These are phyloP conservation scores for Dryas alaskensis DNA, from an alignment of 306 rosid genomes.

Conservation along the genomic window DNA sequence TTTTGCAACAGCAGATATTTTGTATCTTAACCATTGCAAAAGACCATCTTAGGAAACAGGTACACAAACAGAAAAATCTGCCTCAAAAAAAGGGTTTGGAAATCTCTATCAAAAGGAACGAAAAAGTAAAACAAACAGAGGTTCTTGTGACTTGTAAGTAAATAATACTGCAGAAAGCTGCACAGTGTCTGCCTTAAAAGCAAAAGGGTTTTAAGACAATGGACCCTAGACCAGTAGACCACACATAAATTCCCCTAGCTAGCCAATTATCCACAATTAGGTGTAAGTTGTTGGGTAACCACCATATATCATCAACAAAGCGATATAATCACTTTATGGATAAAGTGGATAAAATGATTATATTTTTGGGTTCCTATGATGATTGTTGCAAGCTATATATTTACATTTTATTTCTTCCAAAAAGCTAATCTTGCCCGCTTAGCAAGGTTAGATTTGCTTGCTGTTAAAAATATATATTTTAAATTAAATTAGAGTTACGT, in stretches of 20 bases:
- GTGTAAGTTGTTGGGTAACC: background rate
- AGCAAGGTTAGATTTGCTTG: background rate
- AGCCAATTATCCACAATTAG: too few species aligned
- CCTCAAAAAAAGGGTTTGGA: background rate
- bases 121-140: background rate
- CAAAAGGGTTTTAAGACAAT: background rate
- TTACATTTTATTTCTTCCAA: background rate
- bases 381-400: background rate
- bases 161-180: constrained; percentile 1
- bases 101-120: background rate
- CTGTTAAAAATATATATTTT: too few species aligned
- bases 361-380: background rate
- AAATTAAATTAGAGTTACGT: too few species aligned
- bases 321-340: background rate
- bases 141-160: background rate
- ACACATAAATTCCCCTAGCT: too few species aligned
- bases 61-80: background rate
- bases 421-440: background rate
- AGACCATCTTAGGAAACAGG: background rate
- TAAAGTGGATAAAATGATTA: background rate
- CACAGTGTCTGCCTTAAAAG: background rate
- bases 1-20: background rate
- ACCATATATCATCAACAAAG: background rate
- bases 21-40: background rate
- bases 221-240: background rate